Evolutionary conservation across 495 filamentous ascomycete genomes (phyloP), one percentile per base, ranked within the genome.

Genomic region (Chaetomium fimeti): DNA sequence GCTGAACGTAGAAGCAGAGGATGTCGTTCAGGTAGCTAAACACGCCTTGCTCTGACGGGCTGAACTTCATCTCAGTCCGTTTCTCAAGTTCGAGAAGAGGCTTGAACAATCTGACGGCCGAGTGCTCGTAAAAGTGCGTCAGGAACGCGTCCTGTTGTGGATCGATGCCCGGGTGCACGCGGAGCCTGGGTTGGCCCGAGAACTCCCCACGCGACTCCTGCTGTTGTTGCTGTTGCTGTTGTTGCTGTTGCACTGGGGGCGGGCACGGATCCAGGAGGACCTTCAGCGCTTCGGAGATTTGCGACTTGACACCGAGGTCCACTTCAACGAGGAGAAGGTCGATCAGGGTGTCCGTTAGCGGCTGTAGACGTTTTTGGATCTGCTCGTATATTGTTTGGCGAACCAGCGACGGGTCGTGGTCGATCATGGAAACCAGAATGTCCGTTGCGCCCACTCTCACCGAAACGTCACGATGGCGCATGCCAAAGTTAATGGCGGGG

Each of bases 261-360:
- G 85, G 83, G 59, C 87, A 85, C n/a, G 91, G 92, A 69, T 98
- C 95, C 20, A 98, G 83, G 27, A 98, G 81, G 22, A 98, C 88
- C 76, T 96, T 97, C 72, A 98, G 89, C 28, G 94, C 91, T 77
- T 98, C 94, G 13, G 94, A 91, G 69, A 98, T 88, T 72, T 98
- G 95, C 29, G 91, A 92, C 79, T 97, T 97, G 64, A 98, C 91
- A 0, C 94, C 94, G 15, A 98, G 81, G 75, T 98, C 94, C 5
- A 88, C 86, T 75, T 98, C 95, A 2, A 91, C 87, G 43, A 98
- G 84, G 12, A 98, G 85, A 57, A 98, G 79, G 67, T 97, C 94
- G 63, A 98, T 96, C 28, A 98, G 79, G 6, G 92, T 96, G 71
- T 98, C 95, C 13, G 92, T 97, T 47, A 98, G 80, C 2, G 94